Evolutionary conservation across 2,329 filamentous ascomycete species (phyloP), one percentile per base, ranked within the genome.

Genomic region (Trichoderma semiorbis): DNA sequence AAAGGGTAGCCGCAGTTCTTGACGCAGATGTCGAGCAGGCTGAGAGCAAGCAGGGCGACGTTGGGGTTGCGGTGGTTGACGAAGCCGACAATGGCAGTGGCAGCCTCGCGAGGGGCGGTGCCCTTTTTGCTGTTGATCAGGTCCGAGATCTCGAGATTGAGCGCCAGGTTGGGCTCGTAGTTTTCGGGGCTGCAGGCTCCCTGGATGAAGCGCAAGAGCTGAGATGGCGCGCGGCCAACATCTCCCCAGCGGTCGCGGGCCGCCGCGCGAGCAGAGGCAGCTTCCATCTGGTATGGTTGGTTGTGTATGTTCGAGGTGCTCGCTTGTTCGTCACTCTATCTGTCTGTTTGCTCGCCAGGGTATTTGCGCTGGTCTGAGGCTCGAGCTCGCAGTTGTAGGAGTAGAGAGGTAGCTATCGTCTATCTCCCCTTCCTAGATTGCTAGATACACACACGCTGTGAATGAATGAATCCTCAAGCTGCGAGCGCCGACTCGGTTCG

Each of bases 1-100:
- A 99, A 99, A 1, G 96, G 95, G 81, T 99, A 99, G 77, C 96
- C 96, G 87, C 96, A 99, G 84, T 99, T 99, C 86, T 99, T 99
- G 83, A 98, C 96, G 83, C 96, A 98, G 74, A 98, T 98, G 81
- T 99, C 96, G 80, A 99, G 93, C 76, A 99, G 89, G 84, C 91
- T 91, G 79, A 98, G 88, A 72, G 96, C 95, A 72, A 98, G 88
- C 75, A 99, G 85, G 73, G 95, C 92, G 76, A 99, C 94, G 82
- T 97, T 98, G 73, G 95, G 93, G 81, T 98, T 99, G 81, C 96
- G 93, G 82, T 97, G 94, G 84, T 99, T 99, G 86, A 98, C 91
- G 79, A 95, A 94, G 83, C 92, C 92, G 77, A 98, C 95, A 75
- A 98, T 97, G 74, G 94, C 90, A 75, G 97, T 90, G 73, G 95